Percentiles rank a stretch among this genome's conserved stretches.
These are phyloP conservation scores for Aspergillus fumigatiaffinis DNA, from an alignment of 2,329 filamentous ascomycete genomes.

Conservation along the genomic window DNA sequence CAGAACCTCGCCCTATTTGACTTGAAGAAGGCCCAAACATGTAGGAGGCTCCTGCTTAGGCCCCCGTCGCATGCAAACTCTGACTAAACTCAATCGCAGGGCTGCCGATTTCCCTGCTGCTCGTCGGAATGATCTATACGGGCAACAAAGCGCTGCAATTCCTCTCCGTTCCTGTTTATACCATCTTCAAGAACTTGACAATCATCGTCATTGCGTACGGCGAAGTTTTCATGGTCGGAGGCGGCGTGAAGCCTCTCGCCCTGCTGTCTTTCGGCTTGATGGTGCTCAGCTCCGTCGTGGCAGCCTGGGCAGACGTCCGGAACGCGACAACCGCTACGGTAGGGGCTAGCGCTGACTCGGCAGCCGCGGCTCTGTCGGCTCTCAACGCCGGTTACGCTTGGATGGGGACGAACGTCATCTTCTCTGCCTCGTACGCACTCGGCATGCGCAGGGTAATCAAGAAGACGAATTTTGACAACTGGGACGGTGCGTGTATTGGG, in stretches of 20 bases:
- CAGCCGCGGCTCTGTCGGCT: constrained; percentile 70
- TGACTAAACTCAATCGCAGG: constrained; percentile 47
- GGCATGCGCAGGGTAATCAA: constrained; percentile 98
- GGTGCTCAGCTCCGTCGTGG: constrained; percentile 90
- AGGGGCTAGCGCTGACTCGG: constrained; percentile 62
- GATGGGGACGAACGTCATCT: constrained; percentile 97
- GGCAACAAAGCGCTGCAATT: constrained; percentile 93
- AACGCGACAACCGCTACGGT: constrained; percentile 56
- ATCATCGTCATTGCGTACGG: constrained; percentile 98
- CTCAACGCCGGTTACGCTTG: constrained; percentile 93
- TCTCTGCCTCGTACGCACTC: constrained; percentile 82
- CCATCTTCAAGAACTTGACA: constrained; percentile 99
- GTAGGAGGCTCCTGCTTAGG: constrained; percentile 49
- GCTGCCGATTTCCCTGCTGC: constrained; percentile 92
- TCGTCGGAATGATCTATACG: constrained; percentile 99
- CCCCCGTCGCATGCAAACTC: not conserved
- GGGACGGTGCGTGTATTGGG: constrained; percentile 79
- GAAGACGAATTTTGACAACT: constrained; percentile 99
- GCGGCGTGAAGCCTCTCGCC: constrained; percentile 79
- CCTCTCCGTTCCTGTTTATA: constrained; percentile 96
- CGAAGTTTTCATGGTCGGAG: constrained; percentile 97
- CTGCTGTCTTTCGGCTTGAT: constrained; percentile 94
- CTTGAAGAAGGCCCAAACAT: constrained; percentile 83
- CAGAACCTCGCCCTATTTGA: constrained; percentile 75
- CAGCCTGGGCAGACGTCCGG: constrained; percentile 95